phyloP scores from a whole-genome alignment of 2,329 filamentous ascomycete genomes.

The Arthrobotrys conoides region DNA sequence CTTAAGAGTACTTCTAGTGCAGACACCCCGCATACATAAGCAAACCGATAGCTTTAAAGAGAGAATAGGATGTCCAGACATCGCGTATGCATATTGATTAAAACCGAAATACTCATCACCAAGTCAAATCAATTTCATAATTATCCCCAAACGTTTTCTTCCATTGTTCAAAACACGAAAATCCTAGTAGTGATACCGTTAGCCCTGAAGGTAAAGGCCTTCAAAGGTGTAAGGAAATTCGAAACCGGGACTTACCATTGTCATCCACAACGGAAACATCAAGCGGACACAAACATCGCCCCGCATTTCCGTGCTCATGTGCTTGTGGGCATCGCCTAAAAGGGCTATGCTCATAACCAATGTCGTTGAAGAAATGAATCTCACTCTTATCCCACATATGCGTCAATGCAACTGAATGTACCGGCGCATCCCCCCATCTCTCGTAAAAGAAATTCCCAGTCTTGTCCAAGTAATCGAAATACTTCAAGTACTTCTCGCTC shows the following conservation, averaged over 20 bases:
- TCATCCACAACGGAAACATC: constrained; percentile 12
- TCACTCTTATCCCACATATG: constrained; percentile 37
- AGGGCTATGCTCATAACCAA: constrained; percentile 34
- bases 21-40: neutral
- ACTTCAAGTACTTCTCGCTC: constrained; percentile 37
- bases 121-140: constrained; percentile 36
- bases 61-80: neutral
- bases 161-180: constrained; percentile 40
- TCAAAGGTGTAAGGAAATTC: neutral
- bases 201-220: neutral
- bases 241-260: constrained; percentile 10
- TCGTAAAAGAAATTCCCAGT: constrained; percentile 43
- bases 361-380: constrained; percentile 47
- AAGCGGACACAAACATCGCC: constrained; percentile 31
- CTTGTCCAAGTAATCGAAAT: constrained; percentile 36
- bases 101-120: constrained; percentile 11
- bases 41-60: neutral
- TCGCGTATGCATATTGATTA: neutral
- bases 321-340: constrained; percentile 32
- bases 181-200: constrained; percentile 6
- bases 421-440: constrained; percentile 42
- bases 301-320: constrained; percentile 7
- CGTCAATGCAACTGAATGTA: constrained; percentile 41
- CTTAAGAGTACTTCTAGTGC: neutral
- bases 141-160: constrained; percentile 28